A percentile compares a stretch with the other conserved stretches of the same genome.
Evolutionary conservation across 768 basidiomycete species (phyloP).

Genomic region (Gymnopilus junonius): DNA sequence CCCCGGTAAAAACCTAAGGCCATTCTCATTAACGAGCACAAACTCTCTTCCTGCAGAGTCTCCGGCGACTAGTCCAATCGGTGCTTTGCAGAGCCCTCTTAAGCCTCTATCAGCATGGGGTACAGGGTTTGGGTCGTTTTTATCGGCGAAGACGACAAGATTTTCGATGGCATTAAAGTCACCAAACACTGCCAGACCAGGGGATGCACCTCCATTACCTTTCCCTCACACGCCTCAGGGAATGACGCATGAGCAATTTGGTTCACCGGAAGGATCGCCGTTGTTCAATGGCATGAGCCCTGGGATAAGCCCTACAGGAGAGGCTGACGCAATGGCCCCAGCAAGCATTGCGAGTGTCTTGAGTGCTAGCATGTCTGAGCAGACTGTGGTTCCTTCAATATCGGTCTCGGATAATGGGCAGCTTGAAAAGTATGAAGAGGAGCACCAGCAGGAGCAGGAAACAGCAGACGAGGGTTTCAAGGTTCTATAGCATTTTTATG

Average conservation of each 20-base stretch:
- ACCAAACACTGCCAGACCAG: conserved; percentile 22
- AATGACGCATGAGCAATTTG: conserved; percentile 16
- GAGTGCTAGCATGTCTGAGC: conserved; percentile 11
- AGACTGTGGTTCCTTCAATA: conserved; percentile 7
- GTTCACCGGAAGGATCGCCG: conserved; percentile 29
- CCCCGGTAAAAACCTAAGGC: conserved; percentile 17
- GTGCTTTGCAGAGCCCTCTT: conserved; percentile 17
- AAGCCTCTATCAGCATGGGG: conserved; percentile 36
- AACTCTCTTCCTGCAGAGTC: conserved; percentile 27
- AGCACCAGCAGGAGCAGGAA: background rate
- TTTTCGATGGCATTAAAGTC: conserved; percentile 28
- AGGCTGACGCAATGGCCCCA: background rate
- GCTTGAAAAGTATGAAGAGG: background rate
- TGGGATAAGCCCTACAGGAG: conserved; percentile 20
- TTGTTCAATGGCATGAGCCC: conserved; percentile 33
- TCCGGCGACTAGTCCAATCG: conserved; percentile 20
- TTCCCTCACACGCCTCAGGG: conserved; percentile 11
- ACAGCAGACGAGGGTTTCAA: background rate
- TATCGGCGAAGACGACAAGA: conserved; percentile 32
- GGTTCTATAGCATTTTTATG: background rate
- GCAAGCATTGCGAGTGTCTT: conserved; percentile 25
- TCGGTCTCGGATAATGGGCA: background rate
- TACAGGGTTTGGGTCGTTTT: conserved; percentile 36
- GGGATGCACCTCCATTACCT: conserved; percentile 4
- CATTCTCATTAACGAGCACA: conserved; percentile 32